A percentile compares a stretch with the other conserved stretches of the same genome.
Evolutionary conservation across 163 green algal species (phyloP).

Genomic region (Picocystis sp.): DNA sequence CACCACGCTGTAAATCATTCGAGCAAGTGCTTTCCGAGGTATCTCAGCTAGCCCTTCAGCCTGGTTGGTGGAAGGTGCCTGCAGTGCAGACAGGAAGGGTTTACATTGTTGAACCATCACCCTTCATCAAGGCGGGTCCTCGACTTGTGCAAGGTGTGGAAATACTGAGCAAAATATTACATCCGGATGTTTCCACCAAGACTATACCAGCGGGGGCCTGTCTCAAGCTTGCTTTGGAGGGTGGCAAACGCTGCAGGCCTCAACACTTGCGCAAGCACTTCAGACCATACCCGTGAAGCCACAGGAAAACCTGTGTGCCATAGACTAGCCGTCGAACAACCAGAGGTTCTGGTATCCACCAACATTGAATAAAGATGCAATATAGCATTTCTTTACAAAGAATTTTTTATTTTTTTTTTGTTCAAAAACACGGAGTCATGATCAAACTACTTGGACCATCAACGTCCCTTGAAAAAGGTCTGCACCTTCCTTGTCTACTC

Average conservation of each 20-base stretch:
- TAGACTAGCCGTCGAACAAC: no score
- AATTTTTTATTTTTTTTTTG: no score
- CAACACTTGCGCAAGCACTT: slow-evolving; percentile 53
- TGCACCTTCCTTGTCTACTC: no score
- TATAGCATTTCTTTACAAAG: no score
- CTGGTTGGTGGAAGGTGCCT: slow-evolving; percentile 75
- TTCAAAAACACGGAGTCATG: no score
- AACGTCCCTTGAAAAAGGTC: no score
- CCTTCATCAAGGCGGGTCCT: slow-evolving; percentile 27
- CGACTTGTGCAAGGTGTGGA: slow-evolving; percentile 73
- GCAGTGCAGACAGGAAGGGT: slow-evolving; percentile 51
- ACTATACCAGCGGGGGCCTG: slow-evolving; percentile 13
- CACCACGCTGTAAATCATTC: slow-evolving; percentile 13
- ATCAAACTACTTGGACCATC: no score
- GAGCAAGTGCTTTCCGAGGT: slow-evolving; percentile 23
- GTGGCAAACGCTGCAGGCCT: slow-evolving; percentile 52
- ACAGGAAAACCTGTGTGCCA: no score
- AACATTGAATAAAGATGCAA: no score
- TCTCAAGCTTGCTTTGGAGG: slow-evolving; percentile 44
- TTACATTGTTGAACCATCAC: slow-evolving; percentile 37
- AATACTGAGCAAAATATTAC: slow-evolving; percentile 53
- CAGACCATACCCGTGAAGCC: not conserved
- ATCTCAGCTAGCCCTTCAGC: slow-evolving; percentile 37
- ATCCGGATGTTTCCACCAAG: slow-evolving; percentile 20
- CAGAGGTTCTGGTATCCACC: no score